A percentile compares a stretch with the other conserved stretches of the same genome.
These are phyloP conservation scores for Funneliformis caledonium DNA, from an alignment of 371 early-diverging fungal species.

Conservation along the genomic window DNA sequence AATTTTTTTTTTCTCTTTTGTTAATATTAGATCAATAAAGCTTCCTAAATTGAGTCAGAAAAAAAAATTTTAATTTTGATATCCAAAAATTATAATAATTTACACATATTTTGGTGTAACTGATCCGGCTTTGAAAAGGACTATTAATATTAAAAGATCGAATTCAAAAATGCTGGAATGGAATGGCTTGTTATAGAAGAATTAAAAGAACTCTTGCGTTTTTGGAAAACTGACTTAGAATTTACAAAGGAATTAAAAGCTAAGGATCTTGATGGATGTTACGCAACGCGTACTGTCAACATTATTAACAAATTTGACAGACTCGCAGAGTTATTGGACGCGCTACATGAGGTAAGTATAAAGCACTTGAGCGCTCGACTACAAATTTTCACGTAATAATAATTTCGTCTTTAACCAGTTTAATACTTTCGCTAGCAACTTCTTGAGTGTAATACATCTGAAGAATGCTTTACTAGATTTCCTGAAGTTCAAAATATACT, in stretches of 20 bases:
- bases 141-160: no score
- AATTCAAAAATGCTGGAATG: conserved; percentile 22
- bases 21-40: no score
- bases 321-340: neutral
- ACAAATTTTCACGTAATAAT: no score
- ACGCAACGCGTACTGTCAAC: neutral
- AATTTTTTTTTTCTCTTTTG: no score
- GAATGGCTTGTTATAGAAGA: conserved; percentile 13
- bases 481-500: conserved; percentile 26
- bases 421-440: conserved; percentile 3
- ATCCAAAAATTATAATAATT: no score
- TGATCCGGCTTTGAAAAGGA: no score
- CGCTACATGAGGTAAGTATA: neutral
- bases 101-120: no score
- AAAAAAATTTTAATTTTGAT: no score
- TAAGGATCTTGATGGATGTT: neutral
- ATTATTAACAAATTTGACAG: neutral
- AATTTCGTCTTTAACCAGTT: neutral
- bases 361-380: no score
- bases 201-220: neutral
- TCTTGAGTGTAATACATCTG: neutral
- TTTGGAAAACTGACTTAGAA: neutral
- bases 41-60: no score
- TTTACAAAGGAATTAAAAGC: neutral
- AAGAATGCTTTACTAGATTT: conserved; percentile 17